Percentiles rank a stretch among this genome's conserved stretches.
Evolutionary conservation across 768 basidiomycete genomes (phyloP).

Genomic region (Leccinum longicurvipes): DNA sequence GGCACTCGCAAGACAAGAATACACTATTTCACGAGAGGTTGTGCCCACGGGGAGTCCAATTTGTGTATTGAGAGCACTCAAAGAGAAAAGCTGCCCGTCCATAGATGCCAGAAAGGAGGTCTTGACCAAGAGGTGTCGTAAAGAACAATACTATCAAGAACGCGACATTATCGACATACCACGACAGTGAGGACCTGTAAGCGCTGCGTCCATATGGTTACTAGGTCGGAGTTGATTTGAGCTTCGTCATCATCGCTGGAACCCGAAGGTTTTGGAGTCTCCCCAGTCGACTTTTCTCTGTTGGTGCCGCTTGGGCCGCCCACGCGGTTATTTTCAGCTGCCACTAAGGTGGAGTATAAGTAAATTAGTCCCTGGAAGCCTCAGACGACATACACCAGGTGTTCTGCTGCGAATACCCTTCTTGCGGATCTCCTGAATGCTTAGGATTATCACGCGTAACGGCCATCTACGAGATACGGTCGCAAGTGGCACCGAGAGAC

Average conservation of each 20-base stretch:
- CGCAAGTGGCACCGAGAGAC: slow-evolving; percentile 1
- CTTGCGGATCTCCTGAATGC: background rate
- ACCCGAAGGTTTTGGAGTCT: background rate
- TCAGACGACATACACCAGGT: slow-evolving; percentile 15
- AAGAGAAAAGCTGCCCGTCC: slow-evolving; percentile 27
- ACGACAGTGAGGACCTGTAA: slow-evolving; percentile 28
- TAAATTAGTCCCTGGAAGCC: background rate
- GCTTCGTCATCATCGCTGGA: slow-evolving; percentile 8
- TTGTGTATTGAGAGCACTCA: slow-evolving; percentile 23
- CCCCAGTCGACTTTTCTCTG: slow-evolving; percentile 3
- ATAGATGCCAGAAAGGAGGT: slow-evolving; percentile 29
- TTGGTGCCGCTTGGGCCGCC: slow-evolving; percentile 4
- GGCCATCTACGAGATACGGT: background rate
- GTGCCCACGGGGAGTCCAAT: slow-evolving; percentile 7
- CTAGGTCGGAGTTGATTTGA: slow-evolving; percentile 14
- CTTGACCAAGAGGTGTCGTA: slow-evolving; percentile 10
- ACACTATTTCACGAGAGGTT: slow-evolving; percentile 22
- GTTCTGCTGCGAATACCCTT: slow-evolving; percentile 3
- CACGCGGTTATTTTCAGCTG: background rate
- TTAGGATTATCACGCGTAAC: slow-evolving; percentile 1
- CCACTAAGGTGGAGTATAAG: slow-evolving; percentile 5
- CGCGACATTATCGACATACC: slow-evolving; percentile 14
- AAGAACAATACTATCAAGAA: background rate
- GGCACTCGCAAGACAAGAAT: slow-evolving; percentile 29
- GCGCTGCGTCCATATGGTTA: slow-evolving; percentile 25